Percentiles rank a stretch among this genome's conserved stretches.
Evolutionary conservation across 2,329 filamentous ascomycete species (phyloP).

Genomic region (Scolecobasidium constrictum): DNA sequence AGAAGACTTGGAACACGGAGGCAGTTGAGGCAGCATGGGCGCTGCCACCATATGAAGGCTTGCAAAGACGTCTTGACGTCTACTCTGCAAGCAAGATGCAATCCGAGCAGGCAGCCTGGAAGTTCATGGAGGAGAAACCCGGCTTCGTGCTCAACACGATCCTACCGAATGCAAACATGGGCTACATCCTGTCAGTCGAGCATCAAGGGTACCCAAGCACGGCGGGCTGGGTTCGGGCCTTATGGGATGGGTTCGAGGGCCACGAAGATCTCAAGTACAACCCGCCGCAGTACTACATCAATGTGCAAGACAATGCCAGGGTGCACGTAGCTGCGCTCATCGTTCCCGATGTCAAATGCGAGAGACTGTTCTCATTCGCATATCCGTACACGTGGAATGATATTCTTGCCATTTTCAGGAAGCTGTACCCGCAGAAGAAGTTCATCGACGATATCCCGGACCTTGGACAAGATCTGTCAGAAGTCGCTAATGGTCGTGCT

Average conservation of each 20-base stretch:
- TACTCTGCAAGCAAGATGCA: constrained; percentile 38
- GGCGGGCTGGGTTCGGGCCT: constrained; percentile 13
- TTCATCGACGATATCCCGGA: constrained; percentile 18
- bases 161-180: constrained; percentile 25
- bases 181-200: constrained; percentile 23
- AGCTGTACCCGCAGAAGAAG: constrained; percentile 23
- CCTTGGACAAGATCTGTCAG: neutral
- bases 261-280: constrained; percentile 3
- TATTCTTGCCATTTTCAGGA: constrained; percentile 10
- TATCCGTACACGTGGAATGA: constrained; percentile 10
- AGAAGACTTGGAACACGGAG: constrained; percentile 27
- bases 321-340: constrained; percentile 14
- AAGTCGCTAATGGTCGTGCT: neutral
- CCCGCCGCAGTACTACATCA: constrained; percentile 27
- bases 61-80: constrained; percentile 17
- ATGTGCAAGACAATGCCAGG: constrained; percentile 38
- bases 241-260: constrained; percentile 18
- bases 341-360: constrained; percentile 7
- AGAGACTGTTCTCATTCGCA: constrained; percentile 12
- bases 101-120: constrained; percentile 36
- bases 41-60: constrained; percentile 17
- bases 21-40: constrained; percentile 23
- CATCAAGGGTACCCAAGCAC: constrained; percentile 19
- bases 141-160: constrained; percentile 32
- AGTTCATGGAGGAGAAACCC: constrained; percentile 32